Conservation (phyloP, 257 asterid genomes). For the Solanum habrochaites region DNA sequence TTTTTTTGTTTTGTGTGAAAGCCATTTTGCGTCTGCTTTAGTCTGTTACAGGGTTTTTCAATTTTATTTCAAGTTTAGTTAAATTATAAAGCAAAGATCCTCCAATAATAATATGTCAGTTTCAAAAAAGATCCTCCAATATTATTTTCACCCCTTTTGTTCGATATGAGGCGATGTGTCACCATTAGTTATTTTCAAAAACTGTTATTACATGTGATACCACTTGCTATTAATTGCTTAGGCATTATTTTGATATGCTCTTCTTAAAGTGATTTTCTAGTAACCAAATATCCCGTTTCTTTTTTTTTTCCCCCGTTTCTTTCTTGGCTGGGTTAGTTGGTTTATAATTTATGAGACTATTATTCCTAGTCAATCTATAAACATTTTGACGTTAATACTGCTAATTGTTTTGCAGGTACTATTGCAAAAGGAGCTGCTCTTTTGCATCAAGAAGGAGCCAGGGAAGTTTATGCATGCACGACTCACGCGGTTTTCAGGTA, state of each 20-base stretch:
- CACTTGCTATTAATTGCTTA: background rate
- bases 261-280: background rate
- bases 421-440: slow-evolving; percentile 90
- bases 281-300: background rate
- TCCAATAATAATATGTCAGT: background rate
- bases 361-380: background rate
- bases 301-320: background rate
- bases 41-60: background rate
- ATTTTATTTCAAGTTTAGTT: background rate
- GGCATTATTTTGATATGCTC: background rate
- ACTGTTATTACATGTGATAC: background rate
- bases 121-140: background rate
- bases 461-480: slow-evolving; percentile 95
- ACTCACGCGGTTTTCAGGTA: slow-evolving; percentile 97
- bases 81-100: background rate
- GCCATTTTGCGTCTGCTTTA: background rate
- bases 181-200: background rate
- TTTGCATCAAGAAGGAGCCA: slow-evolving; percentile 92
- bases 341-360: background rate
- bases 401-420: slow-evolving; percentile 48
- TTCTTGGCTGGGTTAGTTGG: background rate
- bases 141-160: background rate
- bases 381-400: background rate
- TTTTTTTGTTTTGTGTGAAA: background rate
- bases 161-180: background rate